phyloP scores from a whole-genome alignment of 495 filamentous ascomycete species.

The Penicillium coprophilum region DNA sequence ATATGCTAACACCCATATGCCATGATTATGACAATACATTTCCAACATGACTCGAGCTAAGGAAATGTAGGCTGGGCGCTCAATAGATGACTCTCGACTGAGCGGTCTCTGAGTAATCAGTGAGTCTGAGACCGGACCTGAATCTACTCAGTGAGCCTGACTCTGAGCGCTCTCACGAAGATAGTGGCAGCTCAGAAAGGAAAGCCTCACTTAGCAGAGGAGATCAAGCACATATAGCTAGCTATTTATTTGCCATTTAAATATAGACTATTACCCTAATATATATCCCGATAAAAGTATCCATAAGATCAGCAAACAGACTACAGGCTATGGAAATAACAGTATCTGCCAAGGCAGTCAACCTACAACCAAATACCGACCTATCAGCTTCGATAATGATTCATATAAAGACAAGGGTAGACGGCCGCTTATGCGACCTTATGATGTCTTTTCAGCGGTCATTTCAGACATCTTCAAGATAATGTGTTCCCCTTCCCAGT shows the following conservation, averaged over 20 bases:
- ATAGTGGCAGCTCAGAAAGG: conserved; percentile 23
- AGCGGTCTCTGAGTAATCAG: no score
- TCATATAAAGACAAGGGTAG: no score
- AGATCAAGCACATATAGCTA: neutral
- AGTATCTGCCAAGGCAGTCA: neutral
- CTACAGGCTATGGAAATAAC: neutral
- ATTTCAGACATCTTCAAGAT: no score
- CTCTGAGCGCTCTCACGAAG: conserved; percentile 33
- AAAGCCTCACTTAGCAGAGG: conserved; percentile 21
- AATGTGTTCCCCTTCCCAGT: no score
- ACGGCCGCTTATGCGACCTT: no score
- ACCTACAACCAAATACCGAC: neutral
- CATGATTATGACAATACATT: no score
- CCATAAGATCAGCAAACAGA: neutral
- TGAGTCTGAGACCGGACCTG: conserved; percentile 15
- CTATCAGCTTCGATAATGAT: neutral
- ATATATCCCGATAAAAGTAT: neutral
- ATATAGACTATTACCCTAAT: neutral
- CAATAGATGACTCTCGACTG: no score
- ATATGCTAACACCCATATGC: no score
- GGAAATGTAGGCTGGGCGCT: no score
- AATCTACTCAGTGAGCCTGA: conserved; percentile 29
- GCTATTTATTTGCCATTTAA: neutral
- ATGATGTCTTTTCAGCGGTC: no score
- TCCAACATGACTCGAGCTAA: no score